phyloP scores from a whole-genome alignment of 2,329 filamentous ascomycete genomes.

The Cadophora sp. region DNA sequence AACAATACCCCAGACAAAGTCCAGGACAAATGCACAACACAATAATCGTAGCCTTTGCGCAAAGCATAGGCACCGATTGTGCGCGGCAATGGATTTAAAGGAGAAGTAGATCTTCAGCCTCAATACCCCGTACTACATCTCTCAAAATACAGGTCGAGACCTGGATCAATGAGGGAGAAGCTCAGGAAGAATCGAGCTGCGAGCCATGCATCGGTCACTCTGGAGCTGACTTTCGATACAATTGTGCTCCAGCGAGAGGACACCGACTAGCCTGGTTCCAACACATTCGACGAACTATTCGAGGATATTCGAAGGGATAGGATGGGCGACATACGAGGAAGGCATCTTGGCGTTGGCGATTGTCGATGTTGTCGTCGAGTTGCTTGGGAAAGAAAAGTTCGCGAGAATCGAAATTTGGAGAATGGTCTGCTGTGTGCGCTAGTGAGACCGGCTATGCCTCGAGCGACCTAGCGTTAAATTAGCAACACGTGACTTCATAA shows the following conservation, averaged over 20 bases:
- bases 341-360: slow-evolving; percentile 61
- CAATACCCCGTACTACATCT: slow-evolving; percentile 76
- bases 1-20: slow-evolving; percentile 73
- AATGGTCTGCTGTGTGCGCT: slow-evolving; percentile 6
- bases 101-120: slow-evolving; percentile 77
- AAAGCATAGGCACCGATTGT: slow-evolving; percentile 40
- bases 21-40: slow-evolving; percentile 53
- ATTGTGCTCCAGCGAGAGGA: slow-evolving; percentile 74
- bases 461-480: neutral
- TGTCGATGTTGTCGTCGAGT: slow-evolving; percentile 41
- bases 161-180: slow-evolving; percentile 63
- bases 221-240: slow-evolving; percentile 39
- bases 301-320: slow-evolving; percentile 20
- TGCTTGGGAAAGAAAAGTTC: slow-evolving; percentile 29
- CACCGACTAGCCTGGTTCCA: slow-evolving; percentile 68
- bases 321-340: slow-evolving; percentile 42
- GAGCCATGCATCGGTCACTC: slow-evolving; percentile 55
- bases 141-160: slow-evolving; percentile 60
- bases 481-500: neutral
- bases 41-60: slow-evolving; percentile 29
- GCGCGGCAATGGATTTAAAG: slow-evolving; percentile 77
- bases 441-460: neutral
- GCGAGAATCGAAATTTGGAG: slow-evolving; percentile 2
- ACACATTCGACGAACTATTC: slow-evolving; percentile 39
- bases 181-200: slow-evolving; percentile 82